phyloP scores from a whole-genome alignment of 2,329 filamentous ascomycete genomes.

The Paraphaeosphaeria sporulosa region DNA sequence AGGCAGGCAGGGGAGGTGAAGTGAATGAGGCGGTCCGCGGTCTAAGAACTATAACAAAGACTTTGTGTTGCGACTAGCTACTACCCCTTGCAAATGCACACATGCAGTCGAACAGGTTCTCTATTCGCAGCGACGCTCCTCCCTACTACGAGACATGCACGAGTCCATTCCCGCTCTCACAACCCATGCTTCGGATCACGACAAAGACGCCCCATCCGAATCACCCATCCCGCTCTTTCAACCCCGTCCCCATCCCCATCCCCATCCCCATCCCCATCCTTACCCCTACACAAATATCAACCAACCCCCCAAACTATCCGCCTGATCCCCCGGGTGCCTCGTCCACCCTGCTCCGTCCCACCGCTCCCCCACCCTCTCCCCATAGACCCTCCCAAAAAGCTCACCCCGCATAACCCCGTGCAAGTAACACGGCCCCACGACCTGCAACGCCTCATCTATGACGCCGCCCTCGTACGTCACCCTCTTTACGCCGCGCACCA shows the following conservation, averaged over 20 bases:
- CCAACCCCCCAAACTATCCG: constrained; percentile 3
- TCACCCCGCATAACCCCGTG: constrained; percentile 13
- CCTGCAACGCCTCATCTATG: neutral
- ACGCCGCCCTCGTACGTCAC: neutral
- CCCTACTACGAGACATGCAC: too few relatives aligned
- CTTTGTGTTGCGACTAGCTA: too few relatives aligned
- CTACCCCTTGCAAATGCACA: too few relatives aligned
- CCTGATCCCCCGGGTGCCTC: constrained; percentile 1
- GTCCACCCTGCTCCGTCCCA: neutral
- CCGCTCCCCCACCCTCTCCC: neutral
- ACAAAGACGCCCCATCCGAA: too few relatives aligned
- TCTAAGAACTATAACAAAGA: too few relatives aligned
- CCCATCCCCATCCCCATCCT: too few relatives aligned
- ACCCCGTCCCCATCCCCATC: too few relatives aligned
- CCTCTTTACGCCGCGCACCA: neutral
- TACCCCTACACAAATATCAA: constrained; percentile 2
- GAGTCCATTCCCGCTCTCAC: too few relatives aligned
- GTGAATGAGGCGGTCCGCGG: too few relatives aligned
- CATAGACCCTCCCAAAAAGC: neutral
- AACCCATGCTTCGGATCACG: too few relatives aligned
- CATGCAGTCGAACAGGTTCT: too few relatives aligned
- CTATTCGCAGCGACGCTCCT: too few relatives aligned
- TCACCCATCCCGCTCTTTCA: neutral
- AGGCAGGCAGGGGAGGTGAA: neutral
- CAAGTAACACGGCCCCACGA: constrained; percentile 13